phyloP scores from a whole-genome alignment of 73 alveolate species.

The Durusdinium trenchii region DNA sequence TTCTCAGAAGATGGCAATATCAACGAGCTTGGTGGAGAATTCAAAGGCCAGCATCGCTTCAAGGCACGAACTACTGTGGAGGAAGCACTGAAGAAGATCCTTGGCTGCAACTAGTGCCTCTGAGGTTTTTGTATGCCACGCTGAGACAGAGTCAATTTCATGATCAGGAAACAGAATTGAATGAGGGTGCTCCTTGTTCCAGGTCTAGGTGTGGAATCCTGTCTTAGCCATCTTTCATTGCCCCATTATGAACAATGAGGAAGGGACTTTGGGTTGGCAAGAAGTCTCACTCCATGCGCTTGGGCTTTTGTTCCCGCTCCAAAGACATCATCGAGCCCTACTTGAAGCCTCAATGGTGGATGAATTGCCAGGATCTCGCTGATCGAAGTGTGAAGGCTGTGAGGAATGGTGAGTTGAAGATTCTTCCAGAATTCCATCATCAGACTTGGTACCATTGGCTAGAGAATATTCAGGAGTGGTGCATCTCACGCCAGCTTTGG shows the following conservation, averaged over 20 bases:
- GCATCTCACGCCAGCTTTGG: slow-evolving; percentile 99
- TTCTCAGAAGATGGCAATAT: slow-evolving; percentile 97
- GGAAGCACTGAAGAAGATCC: slow-evolving; percentile 97
- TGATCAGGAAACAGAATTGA: too few relatives aligned
- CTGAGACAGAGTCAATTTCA: too few relatives aligned
- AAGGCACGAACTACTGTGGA: slow-evolving; percentile 97
- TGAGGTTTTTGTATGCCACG: background rate
- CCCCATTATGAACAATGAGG: background rate
- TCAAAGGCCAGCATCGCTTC: slow-evolving; percentile 99
- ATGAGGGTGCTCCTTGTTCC: too few relatives aligned
- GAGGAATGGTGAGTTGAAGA: slow-evolving; percentile 97
- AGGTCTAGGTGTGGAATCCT: too few relatives aligned
- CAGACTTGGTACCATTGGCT: slow-evolving; percentile 98
- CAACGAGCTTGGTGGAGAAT: slow-evolving; percentile 98
- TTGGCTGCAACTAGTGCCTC: background rate
- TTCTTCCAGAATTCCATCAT: slow-evolving; percentile 98
- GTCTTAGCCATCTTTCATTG: background rate
- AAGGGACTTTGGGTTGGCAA: slow-evolving; percentile 98
- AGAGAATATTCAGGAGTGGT: slow-evolving; percentile 97
- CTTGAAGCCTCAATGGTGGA: slow-evolving; percentile 98
- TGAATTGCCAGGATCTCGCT: slow-evolving; percentile 98
- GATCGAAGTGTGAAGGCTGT: slow-evolving; percentile 97
- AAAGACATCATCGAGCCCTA: slow-evolving; percentile 99
- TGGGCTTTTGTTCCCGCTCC: slow-evolving; percentile 98
- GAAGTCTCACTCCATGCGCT: slow-evolving; percentile 99